Percentiles rank a stretch among this genome's conserved stretches.
Conservation (phyloP, 257 asterid genomes). For the Verbascum thapsus region DNA sequence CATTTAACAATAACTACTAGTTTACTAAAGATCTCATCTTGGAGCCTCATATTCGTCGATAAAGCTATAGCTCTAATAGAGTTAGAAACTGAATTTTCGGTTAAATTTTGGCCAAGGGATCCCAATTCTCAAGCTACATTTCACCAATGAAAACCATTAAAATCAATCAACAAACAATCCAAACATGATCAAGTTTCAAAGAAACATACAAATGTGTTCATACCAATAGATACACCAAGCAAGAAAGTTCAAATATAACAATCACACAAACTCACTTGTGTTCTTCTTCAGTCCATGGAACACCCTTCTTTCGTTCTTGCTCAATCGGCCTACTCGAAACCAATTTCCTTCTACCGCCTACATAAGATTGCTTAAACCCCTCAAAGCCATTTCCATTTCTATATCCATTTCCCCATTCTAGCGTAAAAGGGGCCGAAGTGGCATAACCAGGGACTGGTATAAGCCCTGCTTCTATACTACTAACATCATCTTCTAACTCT, state of each 20-base stretch:
- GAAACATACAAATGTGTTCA: background rate
- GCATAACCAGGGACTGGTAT: constrained; percentile 73
- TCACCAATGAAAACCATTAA: background rate
- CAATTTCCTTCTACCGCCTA: constrained; percentile 48
- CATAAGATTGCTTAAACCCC: constrained; percentile 50
- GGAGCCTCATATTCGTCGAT: no score
- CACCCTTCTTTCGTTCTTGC: constrained; percentile 90
- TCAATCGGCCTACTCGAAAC: constrained; percentile 59
- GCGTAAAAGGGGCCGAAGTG: constrained; percentile 65
- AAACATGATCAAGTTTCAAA: background rate
- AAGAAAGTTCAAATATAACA: background rate
- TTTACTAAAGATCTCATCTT: no score
- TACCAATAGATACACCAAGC: no score
- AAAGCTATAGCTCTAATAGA: no score
- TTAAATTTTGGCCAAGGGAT: background rate
- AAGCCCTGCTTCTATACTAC: constrained; percentile 86
- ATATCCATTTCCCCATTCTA: constrained; percentile 70
- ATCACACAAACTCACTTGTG: constrained; percentile 64
- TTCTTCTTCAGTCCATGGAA: constrained; percentile 98
- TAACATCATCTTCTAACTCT: constrained; percentile 85
- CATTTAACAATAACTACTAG: no score
- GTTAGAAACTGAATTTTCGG: background rate
- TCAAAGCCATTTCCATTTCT: constrained; percentile 32
- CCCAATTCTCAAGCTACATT: constrained; percentile 6
- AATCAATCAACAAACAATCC: background rate